Percentiles rank a stretch among this genome's conserved stretches.
phyloP scores from a whole-genome alignment of 495 filamentous ascomycete genomes.

The Penicillium chermesinum region DNA sequence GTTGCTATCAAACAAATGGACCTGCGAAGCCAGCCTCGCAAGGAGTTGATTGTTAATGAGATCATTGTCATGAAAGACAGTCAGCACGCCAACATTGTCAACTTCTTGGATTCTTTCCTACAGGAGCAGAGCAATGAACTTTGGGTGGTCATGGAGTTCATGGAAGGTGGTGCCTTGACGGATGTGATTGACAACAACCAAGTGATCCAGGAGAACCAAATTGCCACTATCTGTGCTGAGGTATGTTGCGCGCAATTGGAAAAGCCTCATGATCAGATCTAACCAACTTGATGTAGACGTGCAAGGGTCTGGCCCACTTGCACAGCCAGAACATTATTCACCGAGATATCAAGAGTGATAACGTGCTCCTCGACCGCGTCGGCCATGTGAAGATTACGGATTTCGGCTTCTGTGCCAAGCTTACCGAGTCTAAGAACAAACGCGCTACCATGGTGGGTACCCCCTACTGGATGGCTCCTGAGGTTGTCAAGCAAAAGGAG shows the following conservation, averaged over 20 bases:
- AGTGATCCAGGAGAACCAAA: constrained; percentile 87
- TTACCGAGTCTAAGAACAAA: constrained; percentile 94
- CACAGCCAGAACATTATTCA: constrained; percentile 97
- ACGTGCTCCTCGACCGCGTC: constrained; percentile 86
- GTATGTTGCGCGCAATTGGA: constrained; percentile 43
- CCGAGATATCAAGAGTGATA: constrained; percentile 98
- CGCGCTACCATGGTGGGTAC: constrained; percentile 99
- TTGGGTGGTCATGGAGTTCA: constrained; percentile 99
- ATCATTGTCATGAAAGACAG: constrained; percentile 99
- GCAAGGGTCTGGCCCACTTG: constrained; percentile 87
- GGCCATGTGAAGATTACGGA: constrained; percentile 99
- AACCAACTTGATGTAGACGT: constrained; percentile 59
- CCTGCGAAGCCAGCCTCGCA: constrained; percentile 89
- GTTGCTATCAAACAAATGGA: constrained; percentile 99
- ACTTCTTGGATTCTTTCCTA: constrained; percentile 95
- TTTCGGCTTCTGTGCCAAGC: constrained; percentile 98
- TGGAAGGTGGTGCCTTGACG: constrained; percentile 96
- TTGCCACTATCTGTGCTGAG: constrained; percentile 94
- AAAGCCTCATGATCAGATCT: not conserved
- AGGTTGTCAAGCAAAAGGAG: constrained; percentile 98
- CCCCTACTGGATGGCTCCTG: constrained; percentile 99
- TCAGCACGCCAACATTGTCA: constrained; percentile 96
- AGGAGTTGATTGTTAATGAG: constrained; percentile 98
- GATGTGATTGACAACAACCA: constrained; percentile 98
- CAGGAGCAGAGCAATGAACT: constrained; percentile 88